Evolutionary conservation across 768 basidiomycete genomes (phyloP), one percentile per base, ranked within the genome.

Genomic region (Amanita phalloides): DNA sequence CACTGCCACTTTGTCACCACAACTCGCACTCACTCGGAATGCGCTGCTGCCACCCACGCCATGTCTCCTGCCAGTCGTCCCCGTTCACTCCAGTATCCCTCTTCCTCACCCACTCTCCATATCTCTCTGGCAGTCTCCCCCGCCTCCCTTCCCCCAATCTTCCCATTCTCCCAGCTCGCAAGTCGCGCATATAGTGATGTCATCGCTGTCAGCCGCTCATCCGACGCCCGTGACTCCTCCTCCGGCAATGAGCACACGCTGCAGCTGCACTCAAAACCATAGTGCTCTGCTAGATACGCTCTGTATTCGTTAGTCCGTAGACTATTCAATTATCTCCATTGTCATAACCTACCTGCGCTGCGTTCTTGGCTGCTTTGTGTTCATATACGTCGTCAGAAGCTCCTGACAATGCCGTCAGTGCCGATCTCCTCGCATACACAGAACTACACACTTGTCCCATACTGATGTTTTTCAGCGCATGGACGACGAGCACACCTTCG

Each of bases 51-150:
- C 17, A 84, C 73, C 67, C 70, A 75, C 5, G 71, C 70, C 8
- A 76, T 79, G 59, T 84, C 82, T 23, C 77, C 76, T 6, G 82
- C 81, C 3, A 84, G 66, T 55, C 72, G 67, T 8, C 82, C 83
- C 36, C 82, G 68, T 64, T 81, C 82, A 58, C 81, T 82, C 71
- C 71, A 75, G 58, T 85, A 84, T 0, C 78, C 79, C 64, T 85
- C 83, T 56, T 76, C 70, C 33, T 79, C 75, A 30, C 76, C 82
- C 6, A 81, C 51, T 8, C 64, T 54, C 82, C 82, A 85, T 21
- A 83, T 82, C 48, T 68, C 60, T 48, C 69, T 66, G 32, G 73
- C 75, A 3, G 70, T 57, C 10, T 66, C 62, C 54, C 79, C 69
- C 3, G 81, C 81, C 50, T 82, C 71, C 2, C 47, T 51, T 5